Percentiles rank a stretch among this genome's conserved stretches.
Conservation (phyloP, 2,329 filamentous ascomycete species). For the Dothiorella sarmentorum region DNA sequence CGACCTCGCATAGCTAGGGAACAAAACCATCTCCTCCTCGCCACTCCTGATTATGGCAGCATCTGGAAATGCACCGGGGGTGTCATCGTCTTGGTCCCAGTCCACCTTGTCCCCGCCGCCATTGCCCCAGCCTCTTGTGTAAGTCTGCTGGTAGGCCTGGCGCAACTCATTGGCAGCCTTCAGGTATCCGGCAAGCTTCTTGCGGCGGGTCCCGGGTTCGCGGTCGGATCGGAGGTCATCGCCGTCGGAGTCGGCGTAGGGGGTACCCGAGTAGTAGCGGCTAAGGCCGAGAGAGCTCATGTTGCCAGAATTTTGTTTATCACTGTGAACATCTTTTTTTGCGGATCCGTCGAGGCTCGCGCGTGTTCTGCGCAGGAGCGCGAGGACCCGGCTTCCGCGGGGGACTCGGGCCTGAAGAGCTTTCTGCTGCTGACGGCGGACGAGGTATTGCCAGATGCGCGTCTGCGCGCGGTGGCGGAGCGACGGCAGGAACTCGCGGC, state of each 20-base stretch:
- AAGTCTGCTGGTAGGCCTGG: conserved; percentile 61
- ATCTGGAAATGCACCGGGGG: conserved; percentile 78
- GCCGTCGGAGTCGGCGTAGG: conserved; percentile 9
- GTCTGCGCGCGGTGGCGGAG: conserved; percentile 70
- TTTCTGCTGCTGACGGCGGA: conserved; percentile 55
- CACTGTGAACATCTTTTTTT: conserved; percentile 11
- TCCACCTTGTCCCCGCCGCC: conserved; percentile 33
- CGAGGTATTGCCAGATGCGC: conserved; percentile 70
- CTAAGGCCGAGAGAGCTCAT: conserved; percentile 16
- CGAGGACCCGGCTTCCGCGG: conserved; percentile 30
- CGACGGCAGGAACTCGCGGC: conserved; percentile 68
- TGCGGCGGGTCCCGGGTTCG: conserved; percentile 69
- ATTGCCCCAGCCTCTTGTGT: conserved; percentile 46
- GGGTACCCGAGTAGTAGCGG: conserved; percentile 14
- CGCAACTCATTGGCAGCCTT: conserved; percentile 69
- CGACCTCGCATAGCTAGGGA: conserved; percentile 85
- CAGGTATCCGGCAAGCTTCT: conserved; percentile 71
- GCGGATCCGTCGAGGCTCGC: conserved; percentile 19
- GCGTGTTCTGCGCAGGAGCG: conserved; percentile 28
- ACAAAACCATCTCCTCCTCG: conserved; percentile 89
- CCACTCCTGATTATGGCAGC: conserved; percentile 76
- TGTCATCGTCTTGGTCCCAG: conserved; percentile 46
- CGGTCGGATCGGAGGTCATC: conserved; percentile 36
- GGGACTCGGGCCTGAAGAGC: conserved; percentile 21
- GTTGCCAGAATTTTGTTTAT: neutral